A percentile compares a stretch with the other conserved stretches of the same genome.
Evolutionary conservation across 441 rosid species (phyloP).

Genomic region (Aquilaria agallochum): DNA sequence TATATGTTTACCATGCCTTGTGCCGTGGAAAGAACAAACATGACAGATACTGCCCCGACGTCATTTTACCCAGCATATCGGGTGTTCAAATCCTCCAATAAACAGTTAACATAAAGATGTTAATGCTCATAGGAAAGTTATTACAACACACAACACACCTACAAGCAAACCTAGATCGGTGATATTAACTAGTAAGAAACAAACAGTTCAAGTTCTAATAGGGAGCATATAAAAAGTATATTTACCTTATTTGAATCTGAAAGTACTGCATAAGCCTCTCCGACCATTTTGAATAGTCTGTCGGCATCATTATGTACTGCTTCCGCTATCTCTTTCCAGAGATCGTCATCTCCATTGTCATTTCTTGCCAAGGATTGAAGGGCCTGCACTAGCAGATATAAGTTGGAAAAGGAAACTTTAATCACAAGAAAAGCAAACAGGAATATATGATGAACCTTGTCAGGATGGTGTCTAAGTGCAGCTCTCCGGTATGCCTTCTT

Average conservation of each 20-base stretch:
- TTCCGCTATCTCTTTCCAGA: constrained; percentile 89
- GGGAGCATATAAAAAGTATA: not conserved
- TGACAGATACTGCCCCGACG: too few relatives aligned
- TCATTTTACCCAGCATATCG: too few relatives aligned
- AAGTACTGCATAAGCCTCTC: constrained; percentile 92
- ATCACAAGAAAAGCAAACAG: not conserved
- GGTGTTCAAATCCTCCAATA: too few relatives aligned
- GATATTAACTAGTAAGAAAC: too few relatives aligned
- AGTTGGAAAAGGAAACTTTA: not conserved
- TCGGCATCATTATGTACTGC: constrained; percentile 86
- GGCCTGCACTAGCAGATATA: constrained; percentile 39
- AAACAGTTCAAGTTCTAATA: too few relatives aligned
- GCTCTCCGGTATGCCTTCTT: constrained; percentile 93
- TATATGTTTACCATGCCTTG: too few relatives aligned
- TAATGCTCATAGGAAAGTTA: too few relatives aligned
- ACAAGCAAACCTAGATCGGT: too few relatives aligned
- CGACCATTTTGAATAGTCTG: constrained; percentile 88
- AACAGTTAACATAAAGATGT: too few relatives aligned
- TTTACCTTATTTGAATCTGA: constrained; percentile 76
- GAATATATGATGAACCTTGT: constrained; percentile 56
- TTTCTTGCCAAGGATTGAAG: constrained; percentile 77
- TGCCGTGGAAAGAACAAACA: too few relatives aligned
- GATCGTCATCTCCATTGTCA: constrained; percentile 75
- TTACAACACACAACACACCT: too few relatives aligned
- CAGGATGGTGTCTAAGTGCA: constrained; percentile 96